Base-by-base conservation (phyloP, 2,329 filamentous ascomycete genomes). In the Drechslerella dactyloides region DNA sequence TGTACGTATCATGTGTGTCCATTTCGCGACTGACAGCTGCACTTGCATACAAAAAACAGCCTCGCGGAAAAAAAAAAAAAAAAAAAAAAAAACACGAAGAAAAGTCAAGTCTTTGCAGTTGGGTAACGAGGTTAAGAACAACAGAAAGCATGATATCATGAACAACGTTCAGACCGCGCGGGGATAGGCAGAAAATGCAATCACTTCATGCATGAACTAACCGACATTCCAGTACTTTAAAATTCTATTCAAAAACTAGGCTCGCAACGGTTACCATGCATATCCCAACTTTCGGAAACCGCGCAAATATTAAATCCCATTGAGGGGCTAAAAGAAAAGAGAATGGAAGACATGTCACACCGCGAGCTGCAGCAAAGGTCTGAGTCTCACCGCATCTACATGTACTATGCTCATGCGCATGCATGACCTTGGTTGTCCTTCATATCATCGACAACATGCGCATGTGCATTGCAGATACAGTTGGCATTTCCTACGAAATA, bases 391-490 rank as follows among this genome's bases (percentile, higher is more conserved):
- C 27, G 8, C 27, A 33, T 33, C 27, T 33, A 8, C 27, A n/a
- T n/a, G n/a, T n/a, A n/a, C n/a, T n/a, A n/a, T 59, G 60, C 59
- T 60, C 64, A 55, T 65, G 60, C 60, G 58, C 60, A 65, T 72
- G 60, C 57, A 50, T 69, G 57, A 50, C 10, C 50, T 53, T 35
- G 50, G 23, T 30, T 53, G 27, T 53, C 15, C 19, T 19, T 53
- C 5, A 17, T 42, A 53, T 33, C 15, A 7, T 30, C 50, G 50
- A 8, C 6, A 11, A 7, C 50, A 53, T 30, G 21, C 21, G n/a
- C 30, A 35, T 53, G 5, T 15, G 23, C 23, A 53, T 35, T 15
- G 15, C 40, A 4, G 2, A 19, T 15, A 10, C 44, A 48, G 48
- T 37, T 46, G 58, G 50, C 46, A 50, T 42, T 46, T 24, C 62